Base-by-base conservation (phyloP, 257 asterid species). In the Solanum paucissectum region DNA sequence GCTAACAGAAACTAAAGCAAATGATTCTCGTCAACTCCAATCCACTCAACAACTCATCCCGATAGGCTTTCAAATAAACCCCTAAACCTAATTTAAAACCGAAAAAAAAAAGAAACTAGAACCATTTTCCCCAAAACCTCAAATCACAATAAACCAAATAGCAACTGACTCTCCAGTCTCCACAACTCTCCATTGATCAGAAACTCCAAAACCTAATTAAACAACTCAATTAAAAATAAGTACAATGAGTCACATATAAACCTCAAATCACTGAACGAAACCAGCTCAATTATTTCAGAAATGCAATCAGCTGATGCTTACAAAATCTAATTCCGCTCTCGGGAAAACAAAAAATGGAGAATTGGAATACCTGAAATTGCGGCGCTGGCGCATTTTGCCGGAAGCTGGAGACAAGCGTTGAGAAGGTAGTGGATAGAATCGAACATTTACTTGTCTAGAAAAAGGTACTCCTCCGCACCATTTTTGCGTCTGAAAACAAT, bases 351-450 rank as follows among this genome's bases (percentile, higher is more conserved):
- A 55, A 52, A 58, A 20, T 20, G 5, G 66, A 58, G 84, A 44
- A 42, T 16, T 29, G 44, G 18, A 72, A 29, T 87, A 96, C 99
- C 98, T 93, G 91, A 89, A 89, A 83, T 92, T 92, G 34, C 98
- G 95, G 86, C 83, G 83, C 55, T 91, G 95, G 29, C 98, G 98
- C 91, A 91, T 94, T 91, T 90, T 92, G 91, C 96, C 94, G 20
- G 95, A 94, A 89, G 92, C 89, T 3, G 92, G 93, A 76, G 60
- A 89, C 89, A 89, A 89, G 20, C 95, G 94, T 88, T 79, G 93
- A 49, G 92, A 87, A 88, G 92, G 89, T 52, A 89, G 72, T 68
- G 94, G 92, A 90, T 55, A 85, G 44, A 91, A 89, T 40, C 93
- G 94, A 27, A 89, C 86, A 84, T 64, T 73, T 75, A 90, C 91